These are phyloP conservation scores for Penicillium brasilianum DNA, from an alignment of 2,329 filamentous ascomycete genomes.

Conservation along the genomic window DNA sequence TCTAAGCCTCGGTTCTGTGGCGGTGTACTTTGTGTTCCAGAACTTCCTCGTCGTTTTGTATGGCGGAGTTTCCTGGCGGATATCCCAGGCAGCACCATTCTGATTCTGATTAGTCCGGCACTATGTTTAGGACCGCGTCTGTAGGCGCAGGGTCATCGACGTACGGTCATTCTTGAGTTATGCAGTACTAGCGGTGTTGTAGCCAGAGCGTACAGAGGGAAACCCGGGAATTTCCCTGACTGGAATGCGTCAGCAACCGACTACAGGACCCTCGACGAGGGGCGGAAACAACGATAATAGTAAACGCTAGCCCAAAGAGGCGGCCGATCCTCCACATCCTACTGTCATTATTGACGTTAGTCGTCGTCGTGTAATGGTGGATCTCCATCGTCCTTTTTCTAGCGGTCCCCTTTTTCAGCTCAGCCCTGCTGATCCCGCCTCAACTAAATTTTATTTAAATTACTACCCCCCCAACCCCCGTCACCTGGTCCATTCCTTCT, in stretches of 20 bases:
- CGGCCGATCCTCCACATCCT: slow-evolving; percentile 27
- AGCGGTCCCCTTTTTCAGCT: slow-evolving; percentile 11
- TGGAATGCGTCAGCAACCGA: not conserved
- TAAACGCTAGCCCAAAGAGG: slow-evolving; percentile 6
- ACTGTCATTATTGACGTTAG: slow-evolving; percentile 12
- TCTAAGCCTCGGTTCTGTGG: slow-evolving; percentile 12
- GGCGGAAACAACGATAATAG: not conserved
- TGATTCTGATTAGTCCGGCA: slow-evolving; percentile 11
- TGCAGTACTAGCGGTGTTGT: too few relatives aligned
- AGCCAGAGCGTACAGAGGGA: too few relatives aligned
- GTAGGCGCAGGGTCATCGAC: not conserved
- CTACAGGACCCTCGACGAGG: not conserved
- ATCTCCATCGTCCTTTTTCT: slow-evolving; percentile 1
- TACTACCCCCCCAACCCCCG: slow-evolving; percentile 2
- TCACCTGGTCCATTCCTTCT: slow-evolving; percentile 3
- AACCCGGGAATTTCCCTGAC: not conserved
- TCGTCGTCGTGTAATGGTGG: not conserved
- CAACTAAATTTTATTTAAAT: slow-evolving; percentile 16
- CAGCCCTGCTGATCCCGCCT: slow-evolving; percentile 16
- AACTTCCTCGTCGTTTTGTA: not conserved
- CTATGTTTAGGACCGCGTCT: slow-evolving; percentile 24
- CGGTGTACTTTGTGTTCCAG: slow-evolving; percentile 14
- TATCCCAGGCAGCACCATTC: slow-evolving; percentile 29
- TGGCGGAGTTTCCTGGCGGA: slow-evolving; percentile 1
- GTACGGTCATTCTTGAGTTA: too few relatives aligned